A percentile compares a stretch with the other conserved stretches of the same genome.
Evolutionary conservation across 176 grass and related monocot species (phyloP).

Genomic region (Paspalum vaginatum): DNA sequence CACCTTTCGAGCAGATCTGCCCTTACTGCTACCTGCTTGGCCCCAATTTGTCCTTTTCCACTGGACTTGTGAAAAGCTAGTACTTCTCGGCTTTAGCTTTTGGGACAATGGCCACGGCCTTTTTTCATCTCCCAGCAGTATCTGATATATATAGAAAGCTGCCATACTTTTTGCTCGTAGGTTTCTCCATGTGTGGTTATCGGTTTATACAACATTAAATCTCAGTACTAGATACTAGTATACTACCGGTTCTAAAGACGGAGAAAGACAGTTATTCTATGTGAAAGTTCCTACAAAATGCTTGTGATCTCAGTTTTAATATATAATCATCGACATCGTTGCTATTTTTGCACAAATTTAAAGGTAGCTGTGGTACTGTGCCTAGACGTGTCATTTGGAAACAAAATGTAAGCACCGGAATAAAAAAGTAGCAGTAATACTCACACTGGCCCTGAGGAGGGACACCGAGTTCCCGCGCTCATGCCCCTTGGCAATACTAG

Average conservation of each 20-base stretch:
- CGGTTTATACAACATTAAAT: conserved; percentile 22
- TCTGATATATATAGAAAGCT: conserved; percentile 45
- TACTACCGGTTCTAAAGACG: background rate
- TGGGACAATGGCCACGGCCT: conserved; percentile 21
- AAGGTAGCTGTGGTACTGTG: conserved; percentile 5
- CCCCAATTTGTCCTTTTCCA: conserved; percentile 49
- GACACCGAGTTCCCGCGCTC: conserved; percentile 86
- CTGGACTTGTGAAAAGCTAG: conserved; percentile 46
- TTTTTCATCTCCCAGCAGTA: conserved; percentile 28
- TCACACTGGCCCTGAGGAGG: conserved; percentile 83
- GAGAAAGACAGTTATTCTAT: conserved; percentile 23
- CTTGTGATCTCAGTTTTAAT: background rate
- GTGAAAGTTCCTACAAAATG: conserved; percentile 11
- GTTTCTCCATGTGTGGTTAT: conserved; percentile 34
- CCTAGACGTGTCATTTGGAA: background rate
- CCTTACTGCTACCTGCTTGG: conserved; percentile 26
- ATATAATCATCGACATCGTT: background rate
- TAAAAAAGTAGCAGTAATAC: conserved; percentile 35
- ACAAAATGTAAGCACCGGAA: conserved; percentile 1
- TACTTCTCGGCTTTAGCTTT: conserved; percentile 38
- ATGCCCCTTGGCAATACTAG: conserved; percentile 86
- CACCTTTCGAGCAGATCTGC: conserved; percentile 55
- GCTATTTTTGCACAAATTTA: background rate
- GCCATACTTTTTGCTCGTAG: conserved; percentile 44
- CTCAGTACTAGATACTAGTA: background rate